Percentiles rank a stretch among this genome's conserved stretches.
phyloP scores from a whole-genome alignment of 1,139 yeast species.

The Nakaseomyces nivariensis region DNA sequence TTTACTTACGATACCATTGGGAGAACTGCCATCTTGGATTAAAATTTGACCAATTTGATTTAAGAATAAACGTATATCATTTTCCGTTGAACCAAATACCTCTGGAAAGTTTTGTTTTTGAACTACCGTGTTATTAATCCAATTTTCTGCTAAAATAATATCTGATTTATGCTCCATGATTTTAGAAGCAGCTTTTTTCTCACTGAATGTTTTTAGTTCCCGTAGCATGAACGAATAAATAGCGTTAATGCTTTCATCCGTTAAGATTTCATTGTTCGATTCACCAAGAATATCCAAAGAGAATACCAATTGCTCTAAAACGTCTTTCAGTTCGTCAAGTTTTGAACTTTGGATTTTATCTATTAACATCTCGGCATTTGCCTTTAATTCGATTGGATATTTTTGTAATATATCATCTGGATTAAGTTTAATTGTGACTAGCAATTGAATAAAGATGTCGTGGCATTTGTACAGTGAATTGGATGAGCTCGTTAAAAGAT shows the following conservation, averaged over 20 bases:
- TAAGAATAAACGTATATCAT: slow-evolving; percentile 12
- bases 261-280: not conserved
- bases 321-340: not conserved
- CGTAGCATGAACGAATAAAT: not conserved
- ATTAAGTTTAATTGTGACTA: slow-evolving; percentile 1
- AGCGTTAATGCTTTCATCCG: not conserved
- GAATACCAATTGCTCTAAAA: not conserved
- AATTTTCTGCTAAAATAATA: not conserved
- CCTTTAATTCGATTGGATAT: not conserved
- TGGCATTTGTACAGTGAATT: slow-evolving; percentile 14
- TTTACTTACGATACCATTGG: slow-evolving; percentile 7
- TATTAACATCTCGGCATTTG: not conserved
- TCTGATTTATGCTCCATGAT: not conserved
- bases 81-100: slow-evolving; percentile 9
- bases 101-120: slow-evolving; percentile 1
- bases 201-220: not conserved
- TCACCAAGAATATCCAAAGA: not conserved
- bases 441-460: slow-evolving; percentile 8
- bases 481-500: slow-evolving; percentile 12
- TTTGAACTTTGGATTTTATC: not conserved
- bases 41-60: slow-evolving; percentile 13
- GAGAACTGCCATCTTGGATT: slow-evolving; percentile 3
- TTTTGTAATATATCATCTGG: not conserved
- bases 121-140: slow-evolving; percentile 3
- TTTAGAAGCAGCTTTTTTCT: not conserved